Percentiles rank a stretch among this genome's conserved stretches.
These are phyloP conservation scores for Aureococcus anophagefferens DNA, from an alignment of 108 stramenopile species.

Conservation along the genomic window DNA sequence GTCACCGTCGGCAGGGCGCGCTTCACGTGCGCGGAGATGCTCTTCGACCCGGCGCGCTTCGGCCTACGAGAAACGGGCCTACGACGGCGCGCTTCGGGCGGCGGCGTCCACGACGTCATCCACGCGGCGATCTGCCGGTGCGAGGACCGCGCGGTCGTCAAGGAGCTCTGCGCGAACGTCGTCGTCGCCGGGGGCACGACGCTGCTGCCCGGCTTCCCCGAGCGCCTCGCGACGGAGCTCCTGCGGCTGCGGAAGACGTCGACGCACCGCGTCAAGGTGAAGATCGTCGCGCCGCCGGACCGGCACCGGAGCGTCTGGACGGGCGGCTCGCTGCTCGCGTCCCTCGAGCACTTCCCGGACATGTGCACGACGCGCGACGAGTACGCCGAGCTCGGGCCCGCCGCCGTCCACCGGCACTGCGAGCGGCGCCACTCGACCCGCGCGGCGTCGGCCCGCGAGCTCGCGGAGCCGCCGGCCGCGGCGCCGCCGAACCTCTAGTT, in stretches of 20 bases:
- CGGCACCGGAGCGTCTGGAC: conserved; percentile 63
- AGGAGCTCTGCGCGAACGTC: conserved; percentile 83
- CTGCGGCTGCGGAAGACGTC: background rate
- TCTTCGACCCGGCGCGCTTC: conserved; percentile 83
- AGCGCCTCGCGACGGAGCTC: conserved; percentile 83
- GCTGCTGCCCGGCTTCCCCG: conserved; percentile 79
- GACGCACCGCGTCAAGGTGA: conserved; percentile 30
- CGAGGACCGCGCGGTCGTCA: conserved; percentile 80
- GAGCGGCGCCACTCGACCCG: too few relatives aligned
- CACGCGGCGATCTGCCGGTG: conserved; percentile 71
- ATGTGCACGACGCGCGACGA: conserved; percentile 90
- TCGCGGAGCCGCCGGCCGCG: too few relatives aligned
- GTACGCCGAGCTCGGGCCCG: conserved; percentile 84
- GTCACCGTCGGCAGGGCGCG: conserved; percentile 69
- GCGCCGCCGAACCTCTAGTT: too few relatives aligned
- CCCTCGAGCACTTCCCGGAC: conserved; percentile 91
- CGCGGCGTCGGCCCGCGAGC: too few relatives aligned
- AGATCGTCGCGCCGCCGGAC: conserved; percentile 41
- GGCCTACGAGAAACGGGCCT: conserved; percentile 81
- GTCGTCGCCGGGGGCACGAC: conserved; percentile 91
- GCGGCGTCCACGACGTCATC: too few relatives aligned
- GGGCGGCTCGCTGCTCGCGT: conserved; percentile 91
- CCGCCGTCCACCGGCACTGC: too few relatives aligned
- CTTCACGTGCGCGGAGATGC: conserved; percentile 76
- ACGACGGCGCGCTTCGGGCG: too few relatives aligned